These are phyloP conservation scores for Lasiosphaeria ovina DNA, from an alignment of 495 filamentous ascomycete species.

Conservation along the genomic window DNA sequence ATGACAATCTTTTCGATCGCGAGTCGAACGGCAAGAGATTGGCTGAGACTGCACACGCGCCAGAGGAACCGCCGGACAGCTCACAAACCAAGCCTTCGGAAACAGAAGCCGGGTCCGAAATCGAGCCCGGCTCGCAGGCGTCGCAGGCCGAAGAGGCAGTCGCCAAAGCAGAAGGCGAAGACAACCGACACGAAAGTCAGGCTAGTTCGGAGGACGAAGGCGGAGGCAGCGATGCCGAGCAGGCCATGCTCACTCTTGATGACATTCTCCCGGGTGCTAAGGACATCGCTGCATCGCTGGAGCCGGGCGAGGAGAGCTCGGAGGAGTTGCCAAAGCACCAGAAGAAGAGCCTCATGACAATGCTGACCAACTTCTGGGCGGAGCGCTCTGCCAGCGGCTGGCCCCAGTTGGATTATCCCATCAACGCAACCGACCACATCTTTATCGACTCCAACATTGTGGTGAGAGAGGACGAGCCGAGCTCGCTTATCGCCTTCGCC, in stretches of 20 bases:
- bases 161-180: slow-evolving; percentile 51
- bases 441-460: slow-evolving; percentile 98
- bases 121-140: slow-evolving; percentile 24
- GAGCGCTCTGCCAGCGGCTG: slow-evolving; percentile 95
- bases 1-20: slow-evolving; percentile 42
- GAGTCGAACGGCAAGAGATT: slow-evolving; percentile 22
- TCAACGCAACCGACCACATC: slow-evolving; percentile 85
- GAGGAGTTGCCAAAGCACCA: slow-evolving; percentile 86
- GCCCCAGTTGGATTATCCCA: slow-evolving; percentile 90
- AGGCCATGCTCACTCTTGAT: slow-evolving; percentile 50
- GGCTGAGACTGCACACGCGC: slow-evolving; percentile 20
- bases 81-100: slow-evolving; percentile 28
- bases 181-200: slow-evolving; percentile 50
- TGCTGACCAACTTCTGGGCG: slow-evolving; percentile 97
- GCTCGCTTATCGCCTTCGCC: slow-evolving; percentile 91
- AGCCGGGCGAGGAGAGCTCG: slow-evolving; percentile 61
- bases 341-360: slow-evolving; percentile 86
- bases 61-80: slow-evolving; percentile 30
- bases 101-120: slow-evolving; percentile 22
- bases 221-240: slow-evolving; percentile 70
- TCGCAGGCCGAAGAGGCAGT: slow-evolving; percentile 38
- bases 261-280: slow-evolving; percentile 54
- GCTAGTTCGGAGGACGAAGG: slow-evolving; percentile 65
- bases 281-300: slow-evolving; percentile 61
- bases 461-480: slow-evolving; percentile 94